A percentile compares a stretch with the other conserved stretches of the same genome.
phyloP scores from a whole-genome alignment of 768 basidiomycete species.

The Termitomyces sp. region DNA sequence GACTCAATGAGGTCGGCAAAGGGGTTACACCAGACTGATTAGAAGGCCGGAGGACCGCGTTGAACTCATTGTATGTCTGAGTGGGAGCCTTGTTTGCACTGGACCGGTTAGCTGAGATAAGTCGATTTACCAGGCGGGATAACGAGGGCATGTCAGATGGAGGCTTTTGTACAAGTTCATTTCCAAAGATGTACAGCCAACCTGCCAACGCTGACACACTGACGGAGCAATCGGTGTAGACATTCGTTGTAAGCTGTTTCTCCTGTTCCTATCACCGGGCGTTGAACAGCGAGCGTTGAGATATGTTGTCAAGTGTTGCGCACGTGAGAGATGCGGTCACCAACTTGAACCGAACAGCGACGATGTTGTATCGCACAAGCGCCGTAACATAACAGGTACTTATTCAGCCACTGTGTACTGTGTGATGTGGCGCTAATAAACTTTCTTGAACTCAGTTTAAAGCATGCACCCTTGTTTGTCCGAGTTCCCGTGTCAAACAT shows the following conservation, averaged over 20 bases:
- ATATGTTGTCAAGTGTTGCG: too few relatives aligned
- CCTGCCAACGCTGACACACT: not conserved
- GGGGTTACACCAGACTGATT: not conserved
- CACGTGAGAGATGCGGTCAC: too few relatives aligned
- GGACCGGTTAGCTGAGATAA: conserved; percentile 1
- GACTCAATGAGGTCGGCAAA: conserved; percentile 3
- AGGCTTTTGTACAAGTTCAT: not conserved
- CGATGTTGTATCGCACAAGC: too few relatives aligned
- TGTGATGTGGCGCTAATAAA: too few relatives aligned
- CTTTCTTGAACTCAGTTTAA: too few relatives aligned
- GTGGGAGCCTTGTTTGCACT: not conserved
- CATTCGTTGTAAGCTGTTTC: not conserved
- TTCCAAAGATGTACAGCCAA: not conserved
- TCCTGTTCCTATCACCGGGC: not conserved
- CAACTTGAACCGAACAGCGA: too few relatives aligned
- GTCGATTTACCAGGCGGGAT: conserved; percentile 3
- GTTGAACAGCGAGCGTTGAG: too few relatives aligned
- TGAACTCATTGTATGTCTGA: not conserved
- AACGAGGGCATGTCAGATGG: conserved; percentile 4
- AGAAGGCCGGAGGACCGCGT: not conserved
- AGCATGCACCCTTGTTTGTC: conserved; percentile 99
- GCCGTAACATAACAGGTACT: not conserved
- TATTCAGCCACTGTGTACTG: too few relatives aligned
- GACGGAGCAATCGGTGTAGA: not conserved
- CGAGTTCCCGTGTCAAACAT: conserved; percentile 99